Percentiles rank a stretch among this genome's conserved stretches.
Evolutionary conservation across 169 alveolate genomes (phyloP).

Genomic region (Babesia sp.): DNA sequence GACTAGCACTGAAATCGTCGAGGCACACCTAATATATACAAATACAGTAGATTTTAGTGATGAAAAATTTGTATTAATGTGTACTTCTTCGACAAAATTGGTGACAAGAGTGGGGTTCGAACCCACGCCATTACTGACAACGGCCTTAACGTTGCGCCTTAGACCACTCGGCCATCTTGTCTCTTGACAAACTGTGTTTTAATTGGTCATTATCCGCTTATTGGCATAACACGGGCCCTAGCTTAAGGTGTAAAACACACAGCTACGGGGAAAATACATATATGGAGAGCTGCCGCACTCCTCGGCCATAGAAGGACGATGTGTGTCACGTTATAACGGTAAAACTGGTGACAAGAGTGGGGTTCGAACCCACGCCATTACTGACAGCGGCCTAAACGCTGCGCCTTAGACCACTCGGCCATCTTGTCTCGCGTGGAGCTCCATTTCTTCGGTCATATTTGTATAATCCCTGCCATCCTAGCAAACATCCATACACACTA

Average conservation of each 20-base stretch:
- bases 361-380: slow-evolving; percentile 99
- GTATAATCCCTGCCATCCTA: too few relatives aligned
- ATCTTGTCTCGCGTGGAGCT: slow-evolving; percentile 61
- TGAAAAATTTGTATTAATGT: background rate
- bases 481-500: background rate
- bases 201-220: too few relatives aligned
- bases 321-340: background rate
- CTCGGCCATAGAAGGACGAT: too few relatives aligned
- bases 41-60: too few relatives aligned
- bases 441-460: background rate
- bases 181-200: too few relatives aligned
- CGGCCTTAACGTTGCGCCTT: slow-evolving; percentile 99
- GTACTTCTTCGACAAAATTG: background rate
- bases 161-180: slow-evolving; percentile 98
- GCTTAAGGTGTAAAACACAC: too few relatives aligned
- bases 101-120: slow-evolving; percentile 96
- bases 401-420: slow-evolving; percentile 99
- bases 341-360: slow-evolving; percentile 94
- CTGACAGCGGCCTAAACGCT: slow-evolving; percentile 99
- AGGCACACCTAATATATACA: too few relatives aligned
- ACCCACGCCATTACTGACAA: slow-evolving; percentile 99
- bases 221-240: too few relatives aligned
- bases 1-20: too few relatives aligned
- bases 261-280: too few relatives aligned
- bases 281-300: too few relatives aligned